phyloP scores from a whole-genome alignment of 228 moss, liverwort and hornwort species.

The Sphagnum fallax region DNA sequence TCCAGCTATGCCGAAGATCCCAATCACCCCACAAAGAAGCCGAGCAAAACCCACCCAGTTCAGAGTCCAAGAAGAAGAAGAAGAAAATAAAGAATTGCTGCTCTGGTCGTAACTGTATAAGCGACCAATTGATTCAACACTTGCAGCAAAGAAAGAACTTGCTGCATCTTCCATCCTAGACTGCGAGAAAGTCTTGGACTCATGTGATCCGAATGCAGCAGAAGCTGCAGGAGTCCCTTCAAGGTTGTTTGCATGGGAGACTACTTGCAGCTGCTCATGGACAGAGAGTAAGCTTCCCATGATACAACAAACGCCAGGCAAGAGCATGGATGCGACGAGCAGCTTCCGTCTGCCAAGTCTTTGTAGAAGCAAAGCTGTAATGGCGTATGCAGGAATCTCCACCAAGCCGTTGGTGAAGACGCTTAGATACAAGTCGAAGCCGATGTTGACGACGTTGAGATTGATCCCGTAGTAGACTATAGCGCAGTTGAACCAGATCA shows the following conservation, averaged over 20 bases:
- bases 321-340: slow-evolving; percentile 11
- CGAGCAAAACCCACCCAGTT: not conserved
- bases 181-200: too few species aligned
- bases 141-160: too few species aligned
- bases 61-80: not conserved
- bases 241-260: too few species aligned
- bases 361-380: slow-evolving; percentile 18
- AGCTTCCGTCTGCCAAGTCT: slow-evolving; percentile 16
- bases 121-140: too few species aligned
- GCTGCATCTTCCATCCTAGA: too few species aligned
- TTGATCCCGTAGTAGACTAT: slow-evolving; percentile 40
- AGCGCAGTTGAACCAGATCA: slow-evolving; percentile 26
- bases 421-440: slow-evolving; percentile 26
- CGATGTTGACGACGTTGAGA: slow-evolving; percentile 32
- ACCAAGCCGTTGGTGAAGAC: slow-evolving; percentile 33
- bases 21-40: slow-evolving; percentile 24
- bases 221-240: too few species aligned
- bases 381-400: slow-evolving; percentile 25
- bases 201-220: too few species aligned
- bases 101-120: too few species aligned
- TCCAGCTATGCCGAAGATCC: slow-evolving; percentile 33
- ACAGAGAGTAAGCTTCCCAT: slow-evolving; percentile 11
- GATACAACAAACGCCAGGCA: slow-evolving; percentile 24
- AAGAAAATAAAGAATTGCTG: not conserved
- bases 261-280: too few species aligned